Evolutionary conservation across 371 early-diverging fungal genomes (phyloP).

Genomic region (Encephalitozoon romaleae): DNA sequence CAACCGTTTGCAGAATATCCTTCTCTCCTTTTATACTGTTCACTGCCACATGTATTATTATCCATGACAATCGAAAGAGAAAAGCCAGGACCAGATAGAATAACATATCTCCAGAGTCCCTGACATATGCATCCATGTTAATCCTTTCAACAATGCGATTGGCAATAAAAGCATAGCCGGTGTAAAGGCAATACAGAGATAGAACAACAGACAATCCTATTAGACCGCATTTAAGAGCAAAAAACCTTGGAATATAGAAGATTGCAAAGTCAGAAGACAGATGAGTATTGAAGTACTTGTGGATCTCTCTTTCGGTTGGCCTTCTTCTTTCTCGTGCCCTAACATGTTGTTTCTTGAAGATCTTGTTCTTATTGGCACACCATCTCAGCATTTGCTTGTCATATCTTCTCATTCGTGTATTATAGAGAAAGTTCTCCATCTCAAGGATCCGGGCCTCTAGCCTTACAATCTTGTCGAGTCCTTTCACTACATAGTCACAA

Average conservation of each 20-base stretch:
- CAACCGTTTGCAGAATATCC: background rate
- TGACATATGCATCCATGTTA: background rate
- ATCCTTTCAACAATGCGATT: background rate
- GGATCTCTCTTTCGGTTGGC: background rate
- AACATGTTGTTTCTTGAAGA: background rate
- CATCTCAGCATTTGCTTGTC: background rate
- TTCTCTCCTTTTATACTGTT: background rate
- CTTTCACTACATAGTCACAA: background rate
- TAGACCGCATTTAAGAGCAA: background rate
- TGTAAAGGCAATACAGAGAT: background rate
- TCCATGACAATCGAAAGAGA: background rate
- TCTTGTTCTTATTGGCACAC: slow-evolving; percentile 6
- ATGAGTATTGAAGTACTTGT: background rate
- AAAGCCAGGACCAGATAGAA: background rate
- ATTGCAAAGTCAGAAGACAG: background rate
- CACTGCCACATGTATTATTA: background rate
- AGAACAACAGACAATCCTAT: background rate
- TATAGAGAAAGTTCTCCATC: background rate
- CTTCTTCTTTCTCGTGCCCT: background rate
- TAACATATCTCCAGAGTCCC: background rate
- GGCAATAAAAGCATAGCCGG: background rate
- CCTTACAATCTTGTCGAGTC: background rate
- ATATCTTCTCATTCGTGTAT: background rate
- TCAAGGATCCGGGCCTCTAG: background rate
- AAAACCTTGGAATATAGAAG: background rate